These are phyloP conservation scores for Plasmodium fragile DNA, from an alignment of 169 alveolate genomes.

Conservation along the genomic window DNA sequence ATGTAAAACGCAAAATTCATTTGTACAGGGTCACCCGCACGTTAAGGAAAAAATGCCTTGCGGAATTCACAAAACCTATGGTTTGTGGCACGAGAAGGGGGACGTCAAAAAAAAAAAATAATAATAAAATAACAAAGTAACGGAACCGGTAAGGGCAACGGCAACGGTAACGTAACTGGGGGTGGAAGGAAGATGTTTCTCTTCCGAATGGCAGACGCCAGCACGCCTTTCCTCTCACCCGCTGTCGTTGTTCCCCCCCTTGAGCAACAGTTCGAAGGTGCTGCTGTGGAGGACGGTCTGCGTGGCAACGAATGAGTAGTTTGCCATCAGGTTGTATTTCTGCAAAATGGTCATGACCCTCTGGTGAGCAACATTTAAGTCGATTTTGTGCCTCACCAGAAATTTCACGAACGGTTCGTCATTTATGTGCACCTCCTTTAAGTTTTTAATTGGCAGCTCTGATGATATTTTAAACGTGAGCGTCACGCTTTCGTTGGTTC, in stretches of 20 bases:
- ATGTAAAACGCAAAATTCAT: not conserved
- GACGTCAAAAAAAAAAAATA: not conserved
- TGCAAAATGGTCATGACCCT: constrained; percentile 49
- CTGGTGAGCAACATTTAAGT: constrained; percentile 68
- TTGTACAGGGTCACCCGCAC: not conserved
- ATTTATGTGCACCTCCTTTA: constrained; percentile 68
- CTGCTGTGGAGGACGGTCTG: constrained; percentile 46
- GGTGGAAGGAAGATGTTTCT: not conserved
- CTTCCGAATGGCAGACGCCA: not conserved
- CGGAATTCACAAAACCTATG: not conserved
- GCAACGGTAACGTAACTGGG: not conserved
- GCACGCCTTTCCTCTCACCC: not conserved
- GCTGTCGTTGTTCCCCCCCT: constrained; percentile 6
- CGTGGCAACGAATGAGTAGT: constrained; percentile 70
- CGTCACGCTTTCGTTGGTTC: constrained; percentile 14
- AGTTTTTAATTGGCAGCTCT: constrained; percentile 28
- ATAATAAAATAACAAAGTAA: not conserved
- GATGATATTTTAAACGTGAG: constrained; percentile 41
- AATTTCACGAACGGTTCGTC: constrained; percentile 46
- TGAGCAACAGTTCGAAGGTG: constrained; percentile 30
- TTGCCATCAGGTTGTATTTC: constrained; percentile 47
- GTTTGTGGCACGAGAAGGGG: not conserved
- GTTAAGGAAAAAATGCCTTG: not conserved
- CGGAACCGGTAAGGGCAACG: too few species aligned
- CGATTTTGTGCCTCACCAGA: constrained; percentile 52